Base-by-base conservation (phyloP, 306 rosid species). In the Pachyrhizus erosus region DNA sequence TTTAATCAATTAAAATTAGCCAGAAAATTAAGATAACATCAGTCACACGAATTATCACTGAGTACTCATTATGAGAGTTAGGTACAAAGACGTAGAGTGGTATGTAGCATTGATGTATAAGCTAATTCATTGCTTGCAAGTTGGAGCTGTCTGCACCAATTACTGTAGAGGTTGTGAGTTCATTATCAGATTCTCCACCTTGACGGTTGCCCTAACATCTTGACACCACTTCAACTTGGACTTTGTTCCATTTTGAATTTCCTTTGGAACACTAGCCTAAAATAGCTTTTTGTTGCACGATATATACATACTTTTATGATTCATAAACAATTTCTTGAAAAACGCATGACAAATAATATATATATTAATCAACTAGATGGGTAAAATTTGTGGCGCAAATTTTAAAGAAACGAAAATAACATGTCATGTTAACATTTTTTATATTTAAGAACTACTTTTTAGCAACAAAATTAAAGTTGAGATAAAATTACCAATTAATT, bases 81-180 rank as follows among this genome's bases (percentile, higher is more conserved):
- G 88, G 82, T 82, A 67, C 46, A 27, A 77, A 65, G 72, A 70
- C 55, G 40, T 54, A 45, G 83, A 34, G 68, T 81, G 21, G 68
- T 37, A 84, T 70, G 77, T 17, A 79, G 81, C 46, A 18, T 55
- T 68, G 80, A 76, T 76, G 85, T 81, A 72, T 52, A 88, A 82
- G 79, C 86, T 52, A 85, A 81, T 85, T 77, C 46, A 86, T 87
- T 86, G 90, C 92, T 89, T 86, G 86, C 61, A 86, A 84, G 82
- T 62, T 80, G 92, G 76, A 86, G 79, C 75, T 89, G 87, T 74
- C 48, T 37, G 31, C 68, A 23, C 12, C 58, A 10, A 55, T 54
- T 80, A 83, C 87, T 75, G 85, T 76, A 80, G 87, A 82, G 31
- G 86, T 82, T 82, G 86, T 18, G 39, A 34, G 55, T 83, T 87